Conservation (phyloP, 306 rosid species). For the Lithocarpus polystachyus region DNA sequence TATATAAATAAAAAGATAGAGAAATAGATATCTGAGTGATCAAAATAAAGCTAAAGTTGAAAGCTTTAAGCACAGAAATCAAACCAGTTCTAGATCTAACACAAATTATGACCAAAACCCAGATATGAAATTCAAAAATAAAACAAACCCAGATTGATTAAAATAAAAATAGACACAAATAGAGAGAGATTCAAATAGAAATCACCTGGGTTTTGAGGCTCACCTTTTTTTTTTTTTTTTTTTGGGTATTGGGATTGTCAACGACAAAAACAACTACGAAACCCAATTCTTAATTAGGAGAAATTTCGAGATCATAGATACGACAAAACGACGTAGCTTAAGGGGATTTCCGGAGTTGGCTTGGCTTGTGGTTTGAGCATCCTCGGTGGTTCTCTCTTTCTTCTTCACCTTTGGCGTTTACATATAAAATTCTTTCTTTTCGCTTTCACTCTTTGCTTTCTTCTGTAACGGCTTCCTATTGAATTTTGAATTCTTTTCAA, state of each 20-base stretch:
- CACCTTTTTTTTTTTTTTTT: background rate
- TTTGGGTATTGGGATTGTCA: background rate
- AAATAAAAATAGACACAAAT: background rate
- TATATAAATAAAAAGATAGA: background rate
- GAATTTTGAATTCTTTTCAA: background rate
- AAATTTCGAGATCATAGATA: constrained; percentile 18
- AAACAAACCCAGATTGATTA: background rate
- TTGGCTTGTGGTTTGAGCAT: background rate
- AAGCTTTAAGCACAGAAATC: background rate
- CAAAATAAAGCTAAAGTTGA: background rate
- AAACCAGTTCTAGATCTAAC: background rate
- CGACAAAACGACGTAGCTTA: constrained; percentile 22
- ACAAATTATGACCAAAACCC: background rate
- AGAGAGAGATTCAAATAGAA: background rate
- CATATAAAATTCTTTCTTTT: constrained; percentile 2
- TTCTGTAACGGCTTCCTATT: constrained; percentile 15
- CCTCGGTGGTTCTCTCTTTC: background rate
- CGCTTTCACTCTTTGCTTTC: constrained; percentile 14
- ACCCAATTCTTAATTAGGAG: background rate
- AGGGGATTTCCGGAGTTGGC: constrained; percentile 5
- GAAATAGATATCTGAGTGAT: background rate
- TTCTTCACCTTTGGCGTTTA: background rate
- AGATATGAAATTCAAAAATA: background rate
- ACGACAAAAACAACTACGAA: background rate
- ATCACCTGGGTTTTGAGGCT: constrained; percentile 7